Percentiles rank a stretch among this genome's conserved stretches.
Conservation (phyloP, 306 rosid species). For the Sechiopsis laciniata region DNA sequence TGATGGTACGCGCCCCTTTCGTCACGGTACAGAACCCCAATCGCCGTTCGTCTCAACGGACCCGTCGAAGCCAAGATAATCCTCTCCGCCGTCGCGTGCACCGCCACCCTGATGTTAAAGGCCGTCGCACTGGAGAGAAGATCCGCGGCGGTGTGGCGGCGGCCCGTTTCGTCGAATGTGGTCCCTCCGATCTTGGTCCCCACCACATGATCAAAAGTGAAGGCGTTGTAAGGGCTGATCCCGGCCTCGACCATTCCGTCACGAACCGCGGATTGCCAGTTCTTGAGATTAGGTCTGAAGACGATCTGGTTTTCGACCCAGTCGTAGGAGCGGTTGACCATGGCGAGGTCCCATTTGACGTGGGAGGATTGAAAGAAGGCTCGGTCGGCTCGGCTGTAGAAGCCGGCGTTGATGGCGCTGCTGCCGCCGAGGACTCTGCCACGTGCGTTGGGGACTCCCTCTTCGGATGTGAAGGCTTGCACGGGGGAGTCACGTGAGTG, state of each 20-base stretch:
- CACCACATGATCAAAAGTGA: constrained; percentile 46
- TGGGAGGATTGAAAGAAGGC: constrained; percentile 45
- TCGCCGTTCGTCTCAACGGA: constrained; percentile 23
- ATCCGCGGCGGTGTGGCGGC: constrained; percentile 68
- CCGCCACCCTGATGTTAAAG: constrained; percentile 41
- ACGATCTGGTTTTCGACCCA: constrained; percentile 77
- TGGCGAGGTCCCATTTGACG: constrained; percentile 41
- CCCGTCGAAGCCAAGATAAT: constrained; percentile 41
- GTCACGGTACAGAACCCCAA: constrained; percentile 63
- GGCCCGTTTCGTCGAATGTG: constrained; percentile 60
- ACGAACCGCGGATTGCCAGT: constrained; percentile 76
- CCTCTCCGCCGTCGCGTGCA: constrained; percentile 63
- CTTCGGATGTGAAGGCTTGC: constrained; percentile 66
- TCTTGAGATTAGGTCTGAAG: constrained; percentile 50
- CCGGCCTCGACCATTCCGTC: constrained; percentile 75
- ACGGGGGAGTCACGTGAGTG: constrained; percentile 48
- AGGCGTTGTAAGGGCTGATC: constrained; percentile 72
- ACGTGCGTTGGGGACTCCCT: constrained; percentile 79
- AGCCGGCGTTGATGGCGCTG: constrained; percentile 88
- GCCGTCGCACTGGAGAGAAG: constrained; percentile 44
- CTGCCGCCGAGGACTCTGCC: constrained; percentile 95
- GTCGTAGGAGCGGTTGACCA: constrained; percentile 63
- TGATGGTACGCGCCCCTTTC: constrained; percentile 44
- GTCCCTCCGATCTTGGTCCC: constrained; percentile 92
- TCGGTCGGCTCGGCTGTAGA: constrained; percentile 70